phyloP scores from a whole-genome alignment of 2,329 filamentous ascomycete genomes.

The Ceratocystis ficicola region DNA sequence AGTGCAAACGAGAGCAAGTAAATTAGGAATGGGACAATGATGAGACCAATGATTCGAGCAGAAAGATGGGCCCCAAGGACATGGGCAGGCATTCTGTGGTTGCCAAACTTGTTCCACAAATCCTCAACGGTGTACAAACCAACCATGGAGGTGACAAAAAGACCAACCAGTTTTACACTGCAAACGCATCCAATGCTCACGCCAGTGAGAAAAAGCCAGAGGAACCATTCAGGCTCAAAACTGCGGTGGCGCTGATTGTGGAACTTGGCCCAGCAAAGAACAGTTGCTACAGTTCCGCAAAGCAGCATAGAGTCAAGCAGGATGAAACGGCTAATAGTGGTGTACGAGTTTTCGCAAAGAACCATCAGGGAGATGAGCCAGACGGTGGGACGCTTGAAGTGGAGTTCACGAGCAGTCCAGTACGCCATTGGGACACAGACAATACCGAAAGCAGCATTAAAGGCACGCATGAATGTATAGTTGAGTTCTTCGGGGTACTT shows the following conservation, averaged over 20 bases:
- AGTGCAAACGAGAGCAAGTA: conserved; percentile 94
- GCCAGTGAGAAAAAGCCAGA: conserved; percentile 88
- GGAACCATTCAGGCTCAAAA: conserved; percentile 85
- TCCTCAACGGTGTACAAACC: conserved; percentile 94
- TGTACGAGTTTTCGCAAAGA: conserved; percentile 97
- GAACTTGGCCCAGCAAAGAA: conserved; percentile 95
- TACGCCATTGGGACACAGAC: conserved; percentile 89
- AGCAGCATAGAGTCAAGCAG: conserved; percentile 97
- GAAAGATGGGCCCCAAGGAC: conserved; percentile 64
- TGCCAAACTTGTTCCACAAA: conserved; percentile 95
- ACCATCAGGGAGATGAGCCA: conserved; percentile 97
- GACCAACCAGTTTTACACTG: conserved; percentile 95
- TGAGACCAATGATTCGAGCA: conserved; percentile 73
- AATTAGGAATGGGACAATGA: conserved; percentile 75
- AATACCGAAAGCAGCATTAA: conserved; percentile 91
- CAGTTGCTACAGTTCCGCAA: conserved; percentile 95
- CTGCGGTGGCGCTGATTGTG: conserved; percentile 75
- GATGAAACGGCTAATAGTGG: conserved; percentile 96
- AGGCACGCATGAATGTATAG: conserved; percentile 96
- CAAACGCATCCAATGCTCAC: conserved; percentile 95
- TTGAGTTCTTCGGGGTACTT: conserved; percentile 86
- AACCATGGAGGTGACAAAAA: conserved; percentile 90
- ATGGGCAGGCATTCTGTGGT: conserved; percentile 79
- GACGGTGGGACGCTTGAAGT: conserved; percentile 72
- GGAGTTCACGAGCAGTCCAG: conserved; percentile 83